Evolutionary conservation across 768 basidiomycete genomes (phyloP), one percentile per base, ranked within the genome.

Genomic region (Coprinopsis cinerea): DNA sequence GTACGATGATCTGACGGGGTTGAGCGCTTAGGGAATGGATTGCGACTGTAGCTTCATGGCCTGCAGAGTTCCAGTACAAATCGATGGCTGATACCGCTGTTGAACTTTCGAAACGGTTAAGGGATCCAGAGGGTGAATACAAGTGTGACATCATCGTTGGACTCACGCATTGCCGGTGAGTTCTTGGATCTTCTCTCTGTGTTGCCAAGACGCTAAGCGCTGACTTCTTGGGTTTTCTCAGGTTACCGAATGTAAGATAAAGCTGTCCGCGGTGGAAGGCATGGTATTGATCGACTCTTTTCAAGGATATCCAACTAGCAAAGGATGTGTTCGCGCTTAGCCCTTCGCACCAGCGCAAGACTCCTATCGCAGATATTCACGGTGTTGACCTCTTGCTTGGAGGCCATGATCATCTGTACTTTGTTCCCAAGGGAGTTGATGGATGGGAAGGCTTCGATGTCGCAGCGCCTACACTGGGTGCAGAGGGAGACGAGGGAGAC

Each of bases 381-480:
- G 92, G 92, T 4, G 84, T 84, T 1, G 92, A 94, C 59, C 66
- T 93, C 22, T 64, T 94, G 34, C 75, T 94, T 2, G 92, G 92
- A 3, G 92, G 92, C 1, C 92, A 95, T 58, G 92, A 95, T 60
- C 92, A 95, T 54, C 68, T 86, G 2, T 91, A 89, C 66, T 91
- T 78, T 60, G 75, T 79, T 35, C 79, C 83, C 28, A 79, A 74
- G 55, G 89, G 86, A 9, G 76, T 81, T 14, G 73, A 69, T 34
- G 61, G 68, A 3, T 91, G 88, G 88, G 78, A 85, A 23, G 76
- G 73, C 47, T 84, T 81, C 52, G 78, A 90, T 54, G 60, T 72
- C 17, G 66, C 63, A 2, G 56, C 73, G 37, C 62, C 69, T 2
- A 73, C 77, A 24, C 73, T 85, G 14, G 91, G 87, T 24, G 80